These are phyloP conservation scores for Exophiala mesophila DNA, from an alignment of 2,329 filamentous ascomycete species.

Conservation along the genomic window DNA sequence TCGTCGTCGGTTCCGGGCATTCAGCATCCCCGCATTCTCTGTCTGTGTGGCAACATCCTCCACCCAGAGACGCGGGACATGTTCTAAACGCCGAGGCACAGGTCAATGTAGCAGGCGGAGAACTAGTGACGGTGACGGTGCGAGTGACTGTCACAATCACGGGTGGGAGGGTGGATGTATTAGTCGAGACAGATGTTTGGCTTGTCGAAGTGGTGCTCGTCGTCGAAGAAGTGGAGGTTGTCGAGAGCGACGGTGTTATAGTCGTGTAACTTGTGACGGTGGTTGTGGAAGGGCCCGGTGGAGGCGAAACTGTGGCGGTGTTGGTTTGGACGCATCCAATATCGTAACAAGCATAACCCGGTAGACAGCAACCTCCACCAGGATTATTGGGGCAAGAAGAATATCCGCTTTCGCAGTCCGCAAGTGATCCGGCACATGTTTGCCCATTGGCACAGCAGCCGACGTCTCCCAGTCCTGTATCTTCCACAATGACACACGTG, in stretches of 20 bases:
- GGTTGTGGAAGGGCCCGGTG: constrained; percentile 16
- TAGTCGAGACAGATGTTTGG: constrained; percentile 35
- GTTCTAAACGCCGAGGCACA: constrained; percentile 44
- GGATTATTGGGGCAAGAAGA: constrained; percentile 49
- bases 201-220: constrained; percentile 31
- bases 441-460: constrained; percentile 56
- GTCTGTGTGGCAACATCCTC: constrained; percentile 41
- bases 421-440: constrained; percentile 49
- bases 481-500: constrained; percentile 50
- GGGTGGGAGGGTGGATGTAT: constrained; percentile 23
- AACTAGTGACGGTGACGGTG: constrained; percentile 20
- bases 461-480: constrained; percentile 52
- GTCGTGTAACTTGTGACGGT: constrained; percentile 27
- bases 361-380: constrained; percentile 59
- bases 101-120: constrained; percentile 30
- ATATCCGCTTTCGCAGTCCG: constrained; percentile 49
- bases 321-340: constrained; percentile 48
- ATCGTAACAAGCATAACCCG: constrained; percentile 53
- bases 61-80: constrained; percentile 43
- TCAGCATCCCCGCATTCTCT: constrained; percentile 39
- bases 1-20: constrained; percentile 31
- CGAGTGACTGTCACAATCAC: constrained; percentile 12
- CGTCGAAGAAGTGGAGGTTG: constrained; percentile 25
- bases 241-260: constrained; percentile 11
- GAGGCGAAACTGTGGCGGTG: constrained; percentile 24